Conservation (phyloP, 345 rosid genomes). For the Populus pruinosa region DNA sequence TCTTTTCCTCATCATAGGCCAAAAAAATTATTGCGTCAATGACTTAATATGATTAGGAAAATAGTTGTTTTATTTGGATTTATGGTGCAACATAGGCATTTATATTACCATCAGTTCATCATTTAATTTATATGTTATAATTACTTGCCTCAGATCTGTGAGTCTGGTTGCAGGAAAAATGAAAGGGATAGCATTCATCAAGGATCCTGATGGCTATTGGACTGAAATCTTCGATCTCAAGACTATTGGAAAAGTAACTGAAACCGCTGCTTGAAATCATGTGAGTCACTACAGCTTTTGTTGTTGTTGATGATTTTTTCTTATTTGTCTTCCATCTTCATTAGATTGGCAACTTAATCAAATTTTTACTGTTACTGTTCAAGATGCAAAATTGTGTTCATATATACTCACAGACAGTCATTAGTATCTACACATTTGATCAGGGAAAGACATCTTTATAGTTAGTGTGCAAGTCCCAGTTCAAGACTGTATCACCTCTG, state of each 20-base stretch:
- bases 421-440: too few relatives aligned
- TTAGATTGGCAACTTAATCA: not conserved
- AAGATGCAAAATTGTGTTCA: not conserved
- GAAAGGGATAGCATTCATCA: conserved; percentile 89
- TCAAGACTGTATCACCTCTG: not conserved
- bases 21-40: not conserved
- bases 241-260: conserved; percentile 39
- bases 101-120: not conserved
- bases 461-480: not conserved
- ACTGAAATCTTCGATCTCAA: conserved; percentile 87
- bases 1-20: not conserved
- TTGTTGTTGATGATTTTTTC: not conserved
- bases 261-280: conserved; percentile 37
- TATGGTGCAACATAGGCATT: not conserved
- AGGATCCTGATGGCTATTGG: conserved; percentile 99
- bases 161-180: conserved; percentile 60
- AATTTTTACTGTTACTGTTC: not conserved
- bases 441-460: not conserved
- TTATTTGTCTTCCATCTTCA: not conserved
- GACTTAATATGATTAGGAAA: not conserved
- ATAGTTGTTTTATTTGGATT: not conserved
- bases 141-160: conserved; percentile 2
- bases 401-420: not conserved
- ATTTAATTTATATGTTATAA: not conserved
- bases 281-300: not conserved